These are phyloP conservation scores for Termitomyces sp. DNA, from an alignment of 768 basidiomycete species.

Conservation along the genomic window DNA sequence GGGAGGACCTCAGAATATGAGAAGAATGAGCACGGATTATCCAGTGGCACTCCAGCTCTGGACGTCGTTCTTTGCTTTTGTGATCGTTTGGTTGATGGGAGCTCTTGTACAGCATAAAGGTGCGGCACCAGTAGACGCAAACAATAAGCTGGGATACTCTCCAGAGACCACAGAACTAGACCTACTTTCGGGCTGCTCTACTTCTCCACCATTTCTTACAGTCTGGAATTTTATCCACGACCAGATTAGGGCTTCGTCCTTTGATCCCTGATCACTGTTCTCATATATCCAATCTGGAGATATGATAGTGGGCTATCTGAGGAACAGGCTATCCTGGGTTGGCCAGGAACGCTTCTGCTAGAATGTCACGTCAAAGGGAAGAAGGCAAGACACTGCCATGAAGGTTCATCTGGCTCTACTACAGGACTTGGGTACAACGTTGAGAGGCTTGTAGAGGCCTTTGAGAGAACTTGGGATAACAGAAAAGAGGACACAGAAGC, in stretches of 20 bases:
- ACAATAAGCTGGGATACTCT: neutral
- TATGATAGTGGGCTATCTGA: conserved; percentile 40
- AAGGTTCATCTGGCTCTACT: neutral
- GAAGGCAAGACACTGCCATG: neutral
- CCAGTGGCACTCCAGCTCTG: conserved; percentile 28
- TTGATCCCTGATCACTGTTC: conserved; percentile 40
- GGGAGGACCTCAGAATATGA: conserved; percentile 38
- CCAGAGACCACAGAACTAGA: conserved; percentile 30
- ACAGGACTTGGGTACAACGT: conserved; percentile 23
- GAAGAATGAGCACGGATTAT: conserved; percentile 26
- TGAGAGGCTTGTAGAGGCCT: conserved; percentile 31
- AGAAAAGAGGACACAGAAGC: conserved; percentile 22
- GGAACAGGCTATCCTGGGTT: conserved; percentile 30
- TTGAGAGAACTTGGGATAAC: conserved; percentile 33
- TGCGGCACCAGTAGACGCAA: conserved; percentile 10
- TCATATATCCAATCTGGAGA: conserved; percentile 48
- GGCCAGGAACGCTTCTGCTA: conserved; percentile 27
- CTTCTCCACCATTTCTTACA: conserved; percentile 38
- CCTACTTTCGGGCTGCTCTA: conserved; percentile 38
- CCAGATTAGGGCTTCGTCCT: conserved; percentile 39
- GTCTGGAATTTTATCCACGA: conserved; percentile 39
- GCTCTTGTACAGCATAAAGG: conserved; percentile 36
- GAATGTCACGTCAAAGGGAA: conserved; percentile 17
- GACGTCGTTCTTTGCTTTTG: conserved; percentile 26
- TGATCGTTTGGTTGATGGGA: conserved; percentile 35